Conservation (phyloP, 75 land plant genomes). For the Selaginella tamariscina region DNA sequence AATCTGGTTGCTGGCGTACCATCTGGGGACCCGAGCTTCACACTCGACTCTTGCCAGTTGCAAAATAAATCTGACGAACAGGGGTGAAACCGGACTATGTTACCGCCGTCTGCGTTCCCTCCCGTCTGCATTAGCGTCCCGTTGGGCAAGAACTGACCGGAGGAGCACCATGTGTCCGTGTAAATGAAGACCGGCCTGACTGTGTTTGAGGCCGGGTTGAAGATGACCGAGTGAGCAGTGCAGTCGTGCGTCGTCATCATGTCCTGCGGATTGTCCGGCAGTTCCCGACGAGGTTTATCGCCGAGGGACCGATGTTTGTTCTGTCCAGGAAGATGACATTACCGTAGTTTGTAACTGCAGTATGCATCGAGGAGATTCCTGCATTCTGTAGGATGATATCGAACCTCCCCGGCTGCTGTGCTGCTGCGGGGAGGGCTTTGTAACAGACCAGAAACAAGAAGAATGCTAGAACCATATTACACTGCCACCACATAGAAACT, state of each 20-base stretch:
- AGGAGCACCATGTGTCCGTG: conserved; percentile 77
- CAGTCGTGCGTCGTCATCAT: conserved; percentile 29
- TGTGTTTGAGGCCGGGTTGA: conserved; percentile 20
- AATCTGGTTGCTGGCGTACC: conserved; percentile 46
- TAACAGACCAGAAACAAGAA: too few species aligned
- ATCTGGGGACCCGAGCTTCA: not conserved
- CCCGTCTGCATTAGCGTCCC: conserved; percentile 67
- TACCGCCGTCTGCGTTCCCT: conserved; percentile 35
- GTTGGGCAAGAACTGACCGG: conserved; percentile 39
- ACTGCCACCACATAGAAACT: too few species aligned
- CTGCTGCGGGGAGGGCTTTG: not conserved
- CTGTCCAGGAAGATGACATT: conserved; percentile 28
- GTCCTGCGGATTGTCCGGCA: conserved; percentile 19
- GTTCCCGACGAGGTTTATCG: conserved; percentile 18
- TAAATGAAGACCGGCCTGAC: conserved; percentile 42
- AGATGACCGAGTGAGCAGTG: conserved; percentile 54
- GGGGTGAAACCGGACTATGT: conserved; percentile 23
- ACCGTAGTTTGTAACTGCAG: conserved; percentile 24
- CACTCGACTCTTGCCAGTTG: conserved; percentile 34
- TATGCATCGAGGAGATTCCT: conserved; percentile 29
- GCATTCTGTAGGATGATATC: conserved; percentile 15
- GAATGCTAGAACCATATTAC: too few species aligned
- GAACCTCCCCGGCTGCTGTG: not conserved
- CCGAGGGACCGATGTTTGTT: conserved; percentile 19
- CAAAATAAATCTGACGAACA: conserved; percentile 17